A percentile compares a stretch with the other conserved stretches of the same genome.
Conservation (phyloP, 768 basidiomycete genomes). For the Pulveroboletus sp. region DNA sequence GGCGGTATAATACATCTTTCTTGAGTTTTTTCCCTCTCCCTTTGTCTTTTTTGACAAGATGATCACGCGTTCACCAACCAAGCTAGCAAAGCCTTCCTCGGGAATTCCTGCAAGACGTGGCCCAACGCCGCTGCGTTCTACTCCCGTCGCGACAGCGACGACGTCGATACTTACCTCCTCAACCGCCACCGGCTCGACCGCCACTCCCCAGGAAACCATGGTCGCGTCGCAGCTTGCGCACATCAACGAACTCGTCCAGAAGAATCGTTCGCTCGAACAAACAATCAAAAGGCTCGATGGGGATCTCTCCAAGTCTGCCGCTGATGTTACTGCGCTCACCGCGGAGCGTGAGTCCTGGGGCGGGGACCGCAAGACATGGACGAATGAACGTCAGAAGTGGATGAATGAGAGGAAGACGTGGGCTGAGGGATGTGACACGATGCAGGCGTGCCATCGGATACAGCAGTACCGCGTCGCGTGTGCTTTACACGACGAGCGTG, state of each 20-base stretch:
- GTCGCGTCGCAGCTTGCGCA: constrained; percentile 60
- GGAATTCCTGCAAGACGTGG: constrained; percentile 14
- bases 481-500: constrained; percentile 51
- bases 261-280: constrained; percentile 61
- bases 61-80: constrained; percentile 29
- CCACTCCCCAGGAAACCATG: constrained; percentile 42
- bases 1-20: neutral
- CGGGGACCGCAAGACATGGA: constrained; percentile 24
- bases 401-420: constrained; percentile 52
- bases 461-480: constrained; percentile 54
- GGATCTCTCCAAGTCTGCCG: constrained; percentile 37
- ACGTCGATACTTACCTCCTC: constrained; percentile 25
- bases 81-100: constrained; percentile 10
- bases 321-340: constrained; percentile 31
- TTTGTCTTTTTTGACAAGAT: constrained; percentile 10
- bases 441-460: constrained; percentile 60
- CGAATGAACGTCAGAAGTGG: constrained; percentile 36
- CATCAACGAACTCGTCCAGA: constrained; percentile 69
- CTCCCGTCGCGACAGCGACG: constrained; percentile 16
- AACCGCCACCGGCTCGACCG: constrained; percentile 26
- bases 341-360: constrained; percentile 36
- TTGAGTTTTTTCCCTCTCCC: neutral
- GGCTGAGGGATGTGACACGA: constrained; percentile 57
- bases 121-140: constrained; percentile 20
- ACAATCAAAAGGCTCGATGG: constrained; percentile 51